Evolutionary conservation across 2,329 filamentous ascomycete genomes (phyloP).

Genomic region (Calycina herbarum): DNA sequence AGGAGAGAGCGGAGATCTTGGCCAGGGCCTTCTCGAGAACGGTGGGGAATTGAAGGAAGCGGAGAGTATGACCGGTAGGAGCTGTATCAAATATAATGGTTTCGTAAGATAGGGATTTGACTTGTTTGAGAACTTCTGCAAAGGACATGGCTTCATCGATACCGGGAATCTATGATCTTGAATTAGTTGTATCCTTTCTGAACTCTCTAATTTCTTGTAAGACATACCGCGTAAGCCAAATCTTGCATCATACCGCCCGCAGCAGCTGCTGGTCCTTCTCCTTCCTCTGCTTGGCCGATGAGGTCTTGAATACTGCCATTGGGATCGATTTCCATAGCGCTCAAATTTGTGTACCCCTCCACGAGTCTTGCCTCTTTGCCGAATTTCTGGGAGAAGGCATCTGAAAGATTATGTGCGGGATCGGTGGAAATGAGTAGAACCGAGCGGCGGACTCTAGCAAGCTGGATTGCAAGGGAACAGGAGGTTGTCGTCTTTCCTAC

Average conservation of each 20-base stretch:
- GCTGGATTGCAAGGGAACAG: slow-evolving; percentile 96
- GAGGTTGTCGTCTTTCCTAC: slow-evolving; percentile 99
- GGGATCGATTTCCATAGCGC: slow-evolving; percentile 98
- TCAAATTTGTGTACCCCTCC: slow-evolving; percentile 89
- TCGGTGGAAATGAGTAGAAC: slow-evolving; percentile 98
- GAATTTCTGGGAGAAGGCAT: slow-evolving; percentile 98
- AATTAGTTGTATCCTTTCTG: not conserved
- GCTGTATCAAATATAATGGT: slow-evolving; percentile 99
- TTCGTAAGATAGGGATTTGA: slow-evolving; percentile 98
- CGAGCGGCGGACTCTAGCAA: slow-evolving; percentile 90
- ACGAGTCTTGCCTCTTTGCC: slow-evolving; percentile 95
- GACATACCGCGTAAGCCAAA: slow-evolving; percentile 83
- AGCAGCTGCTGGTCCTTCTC: slow-evolving; percentile 68
- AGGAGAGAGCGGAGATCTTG: slow-evolving; percentile 91
- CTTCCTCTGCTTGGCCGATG: slow-evolving; percentile 72
- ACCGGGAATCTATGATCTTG: slow-evolving; percentile 75
- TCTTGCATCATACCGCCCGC: slow-evolving; percentile 99
- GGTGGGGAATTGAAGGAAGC: slow-evolving; percentile 97
- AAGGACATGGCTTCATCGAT: slow-evolving; percentile 99
- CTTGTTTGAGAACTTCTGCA: slow-evolving; percentile 97
- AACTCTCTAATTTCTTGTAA: not conserved
- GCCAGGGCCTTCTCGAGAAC: slow-evolving; percentile 98
- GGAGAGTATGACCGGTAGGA: slow-evolving; percentile 94
- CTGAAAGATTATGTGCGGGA: slow-evolving; percentile 94
- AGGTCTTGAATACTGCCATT: slow-evolving; percentile 97